phyloP scores from a whole-genome alignment of 768 basidiomycete genomes.

The Clitopilus passeckerianus region DNA sequence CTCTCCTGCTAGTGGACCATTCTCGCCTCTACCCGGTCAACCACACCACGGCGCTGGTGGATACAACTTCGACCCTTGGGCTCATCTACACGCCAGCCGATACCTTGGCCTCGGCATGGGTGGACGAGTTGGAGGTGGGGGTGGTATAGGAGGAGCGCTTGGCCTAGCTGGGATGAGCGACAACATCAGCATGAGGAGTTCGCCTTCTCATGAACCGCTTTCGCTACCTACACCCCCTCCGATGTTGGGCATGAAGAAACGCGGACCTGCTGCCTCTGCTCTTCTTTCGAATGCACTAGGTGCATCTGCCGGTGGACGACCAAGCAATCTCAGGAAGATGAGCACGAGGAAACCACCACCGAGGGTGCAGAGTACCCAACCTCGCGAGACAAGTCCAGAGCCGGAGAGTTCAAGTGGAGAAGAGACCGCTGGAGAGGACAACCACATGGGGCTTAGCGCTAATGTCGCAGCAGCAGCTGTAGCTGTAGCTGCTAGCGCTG shows the following conservation, averaged over 20 bases:
- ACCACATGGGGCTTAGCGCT: slow-evolving; percentile 5
- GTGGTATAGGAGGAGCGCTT: background rate
- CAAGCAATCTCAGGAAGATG: slow-evolving; percentile 17
- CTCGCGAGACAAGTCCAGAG: slow-evolving; percentile 77
- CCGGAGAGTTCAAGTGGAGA: slow-evolving; percentile 64
- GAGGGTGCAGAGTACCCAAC: slow-evolving; percentile 79
- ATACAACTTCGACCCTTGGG: slow-evolving; percentile 65
- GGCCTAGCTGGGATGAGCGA: slow-evolving; percentile 27
- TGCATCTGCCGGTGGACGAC: background rate
- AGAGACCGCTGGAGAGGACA: slow-evolving; percentile 70
- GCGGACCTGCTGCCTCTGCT: slow-evolving; percentile 22
- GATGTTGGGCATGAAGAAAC: slow-evolving; percentile 40
- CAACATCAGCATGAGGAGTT: slow-evolving; percentile 61
- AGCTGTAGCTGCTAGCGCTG: background rate
- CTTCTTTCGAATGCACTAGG: slow-evolving; percentile 22
- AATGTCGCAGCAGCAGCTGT: slow-evolving; percentile 19
- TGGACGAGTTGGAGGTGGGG: background rate
- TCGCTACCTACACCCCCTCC: slow-evolving; percentile 46
- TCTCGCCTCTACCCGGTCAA: slow-evolving; percentile 15
- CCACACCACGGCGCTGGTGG: slow-evolving; percentile 25
- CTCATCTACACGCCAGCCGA: slow-evolving; percentile 56
- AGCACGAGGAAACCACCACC: slow-evolving; percentile 57
- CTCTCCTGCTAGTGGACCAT: slow-evolving; percentile 73
- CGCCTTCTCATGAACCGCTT: slow-evolving; percentile 67
- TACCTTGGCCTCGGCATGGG: slow-evolving; percentile 29